Percentiles rank a stretch among this genome's conserved stretches.
Conservation (phyloP, 495 filamentous ascomycete genomes). For the Aspergillus steynii region DNA sequence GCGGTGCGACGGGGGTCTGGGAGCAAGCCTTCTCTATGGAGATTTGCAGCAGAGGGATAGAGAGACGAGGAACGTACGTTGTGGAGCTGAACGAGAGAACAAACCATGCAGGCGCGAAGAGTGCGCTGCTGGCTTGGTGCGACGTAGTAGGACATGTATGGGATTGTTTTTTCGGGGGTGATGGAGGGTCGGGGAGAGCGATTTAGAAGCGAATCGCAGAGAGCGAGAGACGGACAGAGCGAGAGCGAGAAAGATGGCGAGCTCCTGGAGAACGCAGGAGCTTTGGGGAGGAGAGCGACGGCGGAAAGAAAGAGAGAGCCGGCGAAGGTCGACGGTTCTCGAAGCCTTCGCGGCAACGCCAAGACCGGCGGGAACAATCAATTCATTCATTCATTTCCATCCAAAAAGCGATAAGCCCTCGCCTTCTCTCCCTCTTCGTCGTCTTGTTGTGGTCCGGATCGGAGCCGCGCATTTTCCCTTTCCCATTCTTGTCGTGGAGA, state of each 20-base stretch:
- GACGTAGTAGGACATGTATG: slow-evolving; percentile 54
- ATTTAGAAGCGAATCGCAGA: not conserved
- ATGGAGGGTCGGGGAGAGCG: slow-evolving; percentile 12
- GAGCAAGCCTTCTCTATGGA: slow-evolving; percentile 2
- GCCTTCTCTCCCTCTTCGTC: slow-evolving; percentile 4
- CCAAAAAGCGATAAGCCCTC: slow-evolving; percentile 6
- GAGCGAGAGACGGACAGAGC: not conserved
- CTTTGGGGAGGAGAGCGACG: too few species aligned
- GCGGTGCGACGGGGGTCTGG: slow-evolving; percentile 8
- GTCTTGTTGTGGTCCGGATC: not conserved
- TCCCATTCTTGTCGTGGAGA: slow-evolving; percentile 6
- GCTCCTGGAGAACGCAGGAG: not conserved
- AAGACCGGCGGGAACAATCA: slow-evolving; percentile 20
- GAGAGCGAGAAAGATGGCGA: not conserved
- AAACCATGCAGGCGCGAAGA: slow-evolving; percentile 97
- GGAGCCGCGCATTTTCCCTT: not conserved
- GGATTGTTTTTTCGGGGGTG: slow-evolving; percentile 5
- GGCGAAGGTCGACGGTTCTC: slow-evolving; percentile 18
- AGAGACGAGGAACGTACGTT: slow-evolving; percentile 49
- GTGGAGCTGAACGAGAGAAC: slow-evolving; percentile 82
- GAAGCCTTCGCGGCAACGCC: slow-evolving; percentile 23
- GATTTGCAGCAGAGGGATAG: not conserved
- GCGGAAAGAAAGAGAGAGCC: too few species aligned
- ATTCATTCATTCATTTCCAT: not conserved
- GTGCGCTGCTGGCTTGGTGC: slow-evolving; percentile 69